phyloP scores from a whole-genome alignment of 2,329 filamentous ascomycete genomes.

The Alternaria consortialis region DNA sequence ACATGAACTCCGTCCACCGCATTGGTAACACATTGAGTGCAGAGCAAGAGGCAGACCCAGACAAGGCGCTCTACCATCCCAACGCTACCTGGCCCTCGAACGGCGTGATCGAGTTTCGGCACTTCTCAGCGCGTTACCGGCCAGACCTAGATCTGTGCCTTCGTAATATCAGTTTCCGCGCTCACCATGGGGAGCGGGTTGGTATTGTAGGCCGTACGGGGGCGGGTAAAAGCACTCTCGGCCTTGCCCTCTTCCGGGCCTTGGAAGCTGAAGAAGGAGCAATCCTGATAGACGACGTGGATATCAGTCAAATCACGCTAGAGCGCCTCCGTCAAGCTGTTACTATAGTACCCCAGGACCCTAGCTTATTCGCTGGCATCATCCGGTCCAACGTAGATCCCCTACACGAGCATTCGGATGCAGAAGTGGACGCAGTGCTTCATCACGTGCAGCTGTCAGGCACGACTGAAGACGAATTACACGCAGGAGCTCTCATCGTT shows the following conservation, averaged over 20 bases:
- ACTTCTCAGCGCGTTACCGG: slow-evolving; percentile 59
- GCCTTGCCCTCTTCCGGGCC: slow-evolving; percentile 80
- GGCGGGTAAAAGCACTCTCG: slow-evolving; percentile 82
- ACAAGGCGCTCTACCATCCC: slow-evolving; percentile 51
- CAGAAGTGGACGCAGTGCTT: slow-evolving; percentile 78
- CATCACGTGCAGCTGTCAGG: slow-evolving; percentile 70
- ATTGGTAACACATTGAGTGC: neutral
- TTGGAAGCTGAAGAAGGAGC: slow-evolving; percentile 55
- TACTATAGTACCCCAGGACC: slow-evolving; percentile 83
- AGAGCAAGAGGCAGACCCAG: neutral
- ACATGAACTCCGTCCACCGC: slow-evolving; percentile 3
- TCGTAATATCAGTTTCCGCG: slow-evolving; percentile 66
- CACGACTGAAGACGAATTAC: slow-evolving; percentile 69
- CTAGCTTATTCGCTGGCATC: slow-evolving; percentile 80
- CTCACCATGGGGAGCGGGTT: slow-evolving; percentile 76
- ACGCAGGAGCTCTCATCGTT: neutral
- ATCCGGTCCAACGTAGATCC: slow-evolving; percentile 81
- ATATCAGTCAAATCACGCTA: slow-evolving; percentile 75
- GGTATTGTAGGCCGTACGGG: slow-evolving; percentile 82
- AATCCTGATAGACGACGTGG: slow-evolving; percentile 57
- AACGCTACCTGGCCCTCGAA: slow-evolving; percentile 75
- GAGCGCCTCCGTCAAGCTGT: slow-evolving; percentile 77
- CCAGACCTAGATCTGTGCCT: slow-evolving; percentile 57
- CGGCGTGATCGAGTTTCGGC: slow-evolving; percentile 67
- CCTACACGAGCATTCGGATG: slow-evolving; percentile 77